Base-by-base conservation (phyloP, 257 asterid genomes). In the Solanum virginianum region DNA sequence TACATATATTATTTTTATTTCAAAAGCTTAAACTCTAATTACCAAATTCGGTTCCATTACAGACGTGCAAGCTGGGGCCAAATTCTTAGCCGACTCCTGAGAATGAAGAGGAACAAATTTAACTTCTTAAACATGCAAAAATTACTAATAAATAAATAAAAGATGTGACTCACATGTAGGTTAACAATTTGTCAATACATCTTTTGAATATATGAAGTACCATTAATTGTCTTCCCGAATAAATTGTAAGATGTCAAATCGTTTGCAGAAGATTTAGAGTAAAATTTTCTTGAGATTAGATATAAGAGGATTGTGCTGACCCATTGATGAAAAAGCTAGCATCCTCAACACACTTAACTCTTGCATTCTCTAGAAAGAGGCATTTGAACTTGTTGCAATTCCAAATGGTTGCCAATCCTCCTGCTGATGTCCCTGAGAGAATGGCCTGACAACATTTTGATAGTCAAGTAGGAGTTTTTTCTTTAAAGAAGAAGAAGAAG, bases 331-430 rank as follows among this genome's bases (percentile, higher is more conserved):
- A 95, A 70, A 83, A 95, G 39, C 98, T 96, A 13, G 99, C 98
- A 85, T 95, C 98, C 0, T 98, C 91, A 24, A 94, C 87, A 85
- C 99, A 95, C 86, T 94, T 94, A 15, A 95, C 98, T 51, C 87
- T 94, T 10, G 92, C 62, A 43, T 81, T 53, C 1, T 8, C 10
- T 0, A 98, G 98, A 59, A 95, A 75, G 54, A 91, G 92, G 63
- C 93, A 49, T 70, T 74, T 91, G 89, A 95, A 95, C 9, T 41
- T 89, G 71, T 95, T 96, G n/a, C 99, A 95, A 45, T 95, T 89
- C 51, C 92, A 90, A 36, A 95, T 94, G 4, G 99, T 84, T 5
- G 97, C 55, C 85, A 94, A 90, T 32, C 97, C 98, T 84, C 99
- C 97, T 10, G 98, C 98, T 0, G 98, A 95, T 87, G 93, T 91